Evolutionary conservation across 2,329 filamentous ascomycete genomes (phyloP), one percentile per base, ranked within the genome.

Genomic region (Phialophora expanda): DNA sequence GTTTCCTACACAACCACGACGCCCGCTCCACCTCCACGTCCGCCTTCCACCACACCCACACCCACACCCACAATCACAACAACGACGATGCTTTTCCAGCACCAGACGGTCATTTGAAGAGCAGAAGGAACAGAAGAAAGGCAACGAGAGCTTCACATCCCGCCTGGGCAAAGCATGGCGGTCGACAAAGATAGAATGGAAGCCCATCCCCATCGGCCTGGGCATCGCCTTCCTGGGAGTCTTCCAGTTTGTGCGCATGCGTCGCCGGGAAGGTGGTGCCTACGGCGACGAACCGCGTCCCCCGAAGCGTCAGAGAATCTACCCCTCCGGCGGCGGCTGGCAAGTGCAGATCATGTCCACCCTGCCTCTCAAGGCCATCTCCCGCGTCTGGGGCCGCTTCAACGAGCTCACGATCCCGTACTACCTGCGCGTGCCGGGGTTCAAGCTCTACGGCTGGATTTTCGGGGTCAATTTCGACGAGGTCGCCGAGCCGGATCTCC

Each of bases 281-380:
- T 79, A 86, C 38, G 80, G 79, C 3, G 72, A 73, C 41, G 75
- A 76, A 56, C 73, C 74, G 14, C 77, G 78, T 51, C 84, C 84
- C 41, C 83, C 81, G 68, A 82, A 78, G 74, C 81, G 87, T 68
- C 81, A 85, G 56, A 85, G 88, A 66, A 87, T 96, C 74, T 85
- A 90, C 44, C 92, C 91, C 1, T 91, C 91, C 64, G 93, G 93
- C 28, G 92, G 93, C 77, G 70, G 70, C 46, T 97, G 93, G 91
- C 91, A 94, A 75, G 91, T 97, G 59, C 91, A 93, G 76, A 86
- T 97, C 76, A 96, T 97, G 90, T 96, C 92, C 7, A 96, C 92
- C 1, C 82, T 97, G 66, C 93, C 93, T 38, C 83, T 97, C 68
- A 97, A 97, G 80, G 93, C 92, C 41, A 85, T 97, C 53, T 97